Conservation (phyloP, 2,329 filamentous ascomycete genomes). For the Calonectria henricotiae region DNA sequence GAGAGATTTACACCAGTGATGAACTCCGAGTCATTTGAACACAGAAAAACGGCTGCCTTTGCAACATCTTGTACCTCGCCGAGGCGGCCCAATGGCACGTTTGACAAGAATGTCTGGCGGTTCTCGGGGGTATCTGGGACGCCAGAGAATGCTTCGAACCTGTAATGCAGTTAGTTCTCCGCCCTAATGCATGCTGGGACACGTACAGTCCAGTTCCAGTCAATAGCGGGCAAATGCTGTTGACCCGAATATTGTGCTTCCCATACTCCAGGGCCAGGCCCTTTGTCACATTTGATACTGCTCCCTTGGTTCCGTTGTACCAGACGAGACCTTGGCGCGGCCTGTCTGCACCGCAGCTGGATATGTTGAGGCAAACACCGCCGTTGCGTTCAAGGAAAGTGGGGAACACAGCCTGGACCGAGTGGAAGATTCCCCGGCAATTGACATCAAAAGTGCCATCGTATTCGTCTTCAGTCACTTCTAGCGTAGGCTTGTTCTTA, state of each 20-base stretch:
- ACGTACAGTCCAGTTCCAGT: constrained; percentile 4
- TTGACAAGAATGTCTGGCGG: constrained; percentile 5
- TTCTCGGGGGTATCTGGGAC: constrained; percentile 16
- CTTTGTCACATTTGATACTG: constrained; percentile 7
- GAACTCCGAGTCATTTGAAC: constrained; percentile 2
- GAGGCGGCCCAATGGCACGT: constrained; percentile 2
- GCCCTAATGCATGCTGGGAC: fast-evolving
- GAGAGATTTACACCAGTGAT: constrained; percentile 12
- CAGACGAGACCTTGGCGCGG: constrained; percentile 11
- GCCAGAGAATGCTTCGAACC: constrained; percentile 10
- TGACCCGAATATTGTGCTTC: constrained; percentile 1
- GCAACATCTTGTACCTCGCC: constrained; percentile 7
- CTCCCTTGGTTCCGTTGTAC: constrained; percentile 19
- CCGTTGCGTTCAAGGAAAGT: background rate
- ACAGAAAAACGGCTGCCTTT: constrained; percentile 7
- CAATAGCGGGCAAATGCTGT: constrained; percentile 11
- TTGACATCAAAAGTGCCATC: constrained; percentile 19
- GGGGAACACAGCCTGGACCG: constrained; percentile 8
- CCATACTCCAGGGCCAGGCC: constrained; percentile 12
- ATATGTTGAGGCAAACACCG: constrained; percentile 7
- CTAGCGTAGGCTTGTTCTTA: constrained; percentile 14
- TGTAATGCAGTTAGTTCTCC: background rate
- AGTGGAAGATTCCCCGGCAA: constrained; percentile 17
- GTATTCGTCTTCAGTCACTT: constrained; percentile 9
- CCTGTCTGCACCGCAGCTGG: constrained; percentile 13